These are phyloP conservation scores for Candida albicans DNA, from an alignment of 1,139 yeast species.

Conservation along the genomic window DNA sequence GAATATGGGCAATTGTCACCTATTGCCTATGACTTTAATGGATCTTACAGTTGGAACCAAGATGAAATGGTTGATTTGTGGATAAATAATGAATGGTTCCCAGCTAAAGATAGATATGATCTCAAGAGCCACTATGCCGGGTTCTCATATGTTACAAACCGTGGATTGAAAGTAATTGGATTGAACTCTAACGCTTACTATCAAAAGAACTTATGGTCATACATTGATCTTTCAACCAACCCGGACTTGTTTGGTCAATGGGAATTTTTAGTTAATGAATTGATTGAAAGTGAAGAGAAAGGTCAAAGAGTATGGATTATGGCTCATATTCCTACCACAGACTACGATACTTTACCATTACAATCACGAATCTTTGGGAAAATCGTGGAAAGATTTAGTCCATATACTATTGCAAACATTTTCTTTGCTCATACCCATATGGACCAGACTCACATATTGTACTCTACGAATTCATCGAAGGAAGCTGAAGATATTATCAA, in stretches of 20 bases:
- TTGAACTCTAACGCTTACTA: slow-evolving; percentile 69
- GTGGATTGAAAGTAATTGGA: slow-evolving; percentile 62
- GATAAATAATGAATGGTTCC: slow-evolving; percentile 43
- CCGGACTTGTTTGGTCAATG: slow-evolving; percentile 68
- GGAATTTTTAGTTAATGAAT: slow-evolving; percentile 60
- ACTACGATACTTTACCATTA: slow-evolving; percentile 58
- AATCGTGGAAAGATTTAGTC: slow-evolving; percentile 65
- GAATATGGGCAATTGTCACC: slow-evolving; percentile 74
- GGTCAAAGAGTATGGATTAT: slow-evolving; percentile 70
- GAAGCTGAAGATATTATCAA: slow-evolving; percentile 43
- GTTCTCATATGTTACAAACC: slow-evolving; percentile 54
- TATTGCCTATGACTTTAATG: slow-evolving; percentile 31
- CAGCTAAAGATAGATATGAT: slow-evolving; percentile 20
- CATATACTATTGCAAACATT: slow-evolving; percentile 63
- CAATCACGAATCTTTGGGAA: slow-evolving; percentile 57
- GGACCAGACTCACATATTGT: slow-evolving; percentile 63
- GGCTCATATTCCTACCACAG: slow-evolving; percentile 66
- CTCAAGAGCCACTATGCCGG: slow-evolving; percentile 56
- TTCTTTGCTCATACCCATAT: slow-evolving; percentile 74
- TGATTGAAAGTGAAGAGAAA: slow-evolving; percentile 54
- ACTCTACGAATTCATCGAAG: slow-evolving; percentile 35
- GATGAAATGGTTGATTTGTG: slow-evolving; percentile 62
- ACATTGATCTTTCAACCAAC: slow-evolving; percentile 50
- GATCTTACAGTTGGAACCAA: slow-evolving; percentile 56
- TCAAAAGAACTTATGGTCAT: slow-evolving; percentile 62